These are phyloP conservation scores for Hsuehochloa calcarea DNA, from an alignment of 176 grass and related monocot genomes.

Conservation along the genomic window DNA sequence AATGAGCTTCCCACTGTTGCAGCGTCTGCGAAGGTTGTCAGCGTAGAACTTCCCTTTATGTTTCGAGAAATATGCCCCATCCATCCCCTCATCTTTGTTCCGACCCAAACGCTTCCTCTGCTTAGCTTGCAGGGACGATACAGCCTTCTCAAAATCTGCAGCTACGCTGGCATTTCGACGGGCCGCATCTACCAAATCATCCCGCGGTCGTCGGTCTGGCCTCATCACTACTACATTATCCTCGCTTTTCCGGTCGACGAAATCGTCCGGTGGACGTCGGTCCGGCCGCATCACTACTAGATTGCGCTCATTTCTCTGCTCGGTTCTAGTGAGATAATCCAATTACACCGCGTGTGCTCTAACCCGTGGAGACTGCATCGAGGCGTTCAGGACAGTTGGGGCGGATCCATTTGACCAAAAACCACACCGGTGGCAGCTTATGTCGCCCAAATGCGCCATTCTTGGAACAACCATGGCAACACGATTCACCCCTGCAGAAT, in stretches of 20 bases:
- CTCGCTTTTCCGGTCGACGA: conserved; percentile 16
- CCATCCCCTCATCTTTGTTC: conserved; percentile 7
- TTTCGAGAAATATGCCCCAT: conserved; percentile 29
- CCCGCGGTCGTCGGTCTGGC: not conserved
- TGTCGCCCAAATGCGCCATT: conserved; percentile 26
- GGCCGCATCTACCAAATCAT: not conserved
- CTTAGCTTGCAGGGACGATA: conserved; percentile 3
- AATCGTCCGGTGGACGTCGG: not conserved
- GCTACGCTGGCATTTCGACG: not conserved
- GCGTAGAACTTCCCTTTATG: conserved; percentile 45
- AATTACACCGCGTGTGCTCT: conserved; percentile 17
- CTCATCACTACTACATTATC: not conserved
- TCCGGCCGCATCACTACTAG: conserved; percentile 14
- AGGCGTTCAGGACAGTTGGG: not conserved
- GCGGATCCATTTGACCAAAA: conserved; percentile 19
- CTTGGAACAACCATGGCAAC: conserved; percentile 13
- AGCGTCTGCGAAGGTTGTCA: conserved; percentile 45
- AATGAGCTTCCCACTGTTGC: conserved; percentile 57
- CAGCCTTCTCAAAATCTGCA: not conserved
- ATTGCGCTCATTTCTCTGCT: conserved; percentile 40
- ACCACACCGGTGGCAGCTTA: conserved; percentile 21
- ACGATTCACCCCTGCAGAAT: not conserved
- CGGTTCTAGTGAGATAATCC: conserved; percentile 28
- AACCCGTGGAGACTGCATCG: not conserved
- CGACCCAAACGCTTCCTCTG: not conserved